Evolutionary conservation across 805 yeast genomes (phyloP).

Genomic region (Danielozyma ontarioensis): DNA sequence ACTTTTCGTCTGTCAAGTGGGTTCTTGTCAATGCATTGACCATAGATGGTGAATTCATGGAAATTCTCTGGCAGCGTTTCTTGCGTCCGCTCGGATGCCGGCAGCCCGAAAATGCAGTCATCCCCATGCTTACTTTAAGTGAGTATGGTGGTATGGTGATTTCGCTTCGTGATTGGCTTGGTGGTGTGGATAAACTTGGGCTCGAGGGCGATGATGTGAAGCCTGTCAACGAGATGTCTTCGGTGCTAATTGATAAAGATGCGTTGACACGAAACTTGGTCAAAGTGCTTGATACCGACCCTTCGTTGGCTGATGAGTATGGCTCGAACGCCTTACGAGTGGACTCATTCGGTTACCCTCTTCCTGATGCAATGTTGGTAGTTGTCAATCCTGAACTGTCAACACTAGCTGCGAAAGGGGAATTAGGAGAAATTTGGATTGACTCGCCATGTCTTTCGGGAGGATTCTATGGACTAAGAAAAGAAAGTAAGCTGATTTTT

Average conservation of each 20-base stretch:
- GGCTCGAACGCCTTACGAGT: constrained; percentile 50
- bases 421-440: constrained; percentile 97
- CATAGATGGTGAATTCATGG: constrained; percentile 90
- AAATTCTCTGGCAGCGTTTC: constrained; percentile 85
- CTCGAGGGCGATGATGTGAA: constrained; percentile 33
- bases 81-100: constrained; percentile 83
- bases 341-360: constrained; percentile 90
- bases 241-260: constrained; percentile 66
- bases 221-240: constrained; percentile 43
- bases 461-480: constrained; percentile 74
- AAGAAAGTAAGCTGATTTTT: constrained; percentile 65
- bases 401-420: constrained; percentile 63
- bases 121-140: constrained; percentile 82
- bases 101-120: constrained; percentile 67
- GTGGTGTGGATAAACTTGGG: constrained; percentile 60
- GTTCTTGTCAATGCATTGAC: constrained; percentile 84
- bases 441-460: constrained; percentile 89
- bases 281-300: constrained; percentile 56
- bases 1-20: constrained; percentile 79
- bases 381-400: constrained; percentile 92
- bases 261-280: constrained; percentile 70
- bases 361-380: constrained; percentile 91
- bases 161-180: constrained; percentile 88
- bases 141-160: constrained; percentile 97
- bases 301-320: constrained; percentile 43